Evolutionary conservation across 1,139 yeast genomes (phyloP).

Genomic region (Taphrina sp.): DNA sequence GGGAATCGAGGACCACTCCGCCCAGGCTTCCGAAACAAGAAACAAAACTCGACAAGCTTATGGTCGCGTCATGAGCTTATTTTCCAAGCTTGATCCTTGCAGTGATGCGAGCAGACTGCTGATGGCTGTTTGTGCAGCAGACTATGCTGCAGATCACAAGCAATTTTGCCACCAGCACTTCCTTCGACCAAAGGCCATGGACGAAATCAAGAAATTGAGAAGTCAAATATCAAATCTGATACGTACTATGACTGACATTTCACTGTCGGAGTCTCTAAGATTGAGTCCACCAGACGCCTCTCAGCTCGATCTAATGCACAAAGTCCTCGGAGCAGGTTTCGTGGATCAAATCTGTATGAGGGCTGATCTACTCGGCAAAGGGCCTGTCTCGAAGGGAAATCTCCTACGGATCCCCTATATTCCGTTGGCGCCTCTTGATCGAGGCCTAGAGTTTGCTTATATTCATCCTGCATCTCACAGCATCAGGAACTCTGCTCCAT

Average conservation of each 20-base stretch:
- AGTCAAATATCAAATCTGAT: slow-evolving; percentile 76
- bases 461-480: slow-evolving; percentile 31
- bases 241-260: slow-evolving; percentile 50
- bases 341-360: slow-evolving; percentile 86
- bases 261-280: slow-evolving; percentile 61
- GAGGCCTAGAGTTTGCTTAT: slow-evolving; percentile 27
- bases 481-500: slow-evolving; percentile 16
- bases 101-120: slow-evolving; percentile 75
- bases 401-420: slow-evolving; percentile 28
- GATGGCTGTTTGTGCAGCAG: slow-evolving; percentile 86
- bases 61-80: slow-evolving; percentile 55
- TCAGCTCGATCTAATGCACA: slow-evolving; percentile 79
- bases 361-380: slow-evolving; percentile 63
- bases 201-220: slow-evolving; percentile 77
- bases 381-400: slow-evolving; percentile 22
- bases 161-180: slow-evolving; percentile 60
- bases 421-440: slow-evolving; percentile 26
- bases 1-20: slow-evolving; percentile 39
- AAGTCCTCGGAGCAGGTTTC: slow-evolving; percentile 89
- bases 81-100: slow-evolving; percentile 63
- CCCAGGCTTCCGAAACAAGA: slow-evolving; percentile 45
- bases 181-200: slow-evolving; percentile 63
- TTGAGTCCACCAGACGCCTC: slow-evolving; percentile 64
- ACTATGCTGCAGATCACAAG: slow-evolving; percentile 52
- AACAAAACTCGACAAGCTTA: slow-evolving; percentile 53